Conservation (phyloP, 2,329 filamentous ascomycete species). For the Alternaria conjuncta region DNA sequence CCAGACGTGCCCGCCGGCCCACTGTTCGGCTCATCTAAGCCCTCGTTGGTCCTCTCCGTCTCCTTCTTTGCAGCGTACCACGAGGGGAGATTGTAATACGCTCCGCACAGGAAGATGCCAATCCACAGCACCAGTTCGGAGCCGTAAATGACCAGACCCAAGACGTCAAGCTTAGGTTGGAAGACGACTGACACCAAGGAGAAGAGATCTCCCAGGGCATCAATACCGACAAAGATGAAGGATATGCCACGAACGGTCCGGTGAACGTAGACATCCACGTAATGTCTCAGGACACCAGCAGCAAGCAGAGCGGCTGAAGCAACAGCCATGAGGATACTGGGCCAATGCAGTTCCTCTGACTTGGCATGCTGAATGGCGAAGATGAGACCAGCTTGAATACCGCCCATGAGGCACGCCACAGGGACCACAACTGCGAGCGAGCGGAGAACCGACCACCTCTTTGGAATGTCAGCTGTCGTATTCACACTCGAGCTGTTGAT, state of each 20-base stretch:
- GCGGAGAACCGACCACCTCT: slow-evolving; percentile 61
- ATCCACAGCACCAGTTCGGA: slow-evolving; percentile 71
- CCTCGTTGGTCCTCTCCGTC: slow-evolving; percentile 13
- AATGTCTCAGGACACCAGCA: slow-evolving; percentile 71
- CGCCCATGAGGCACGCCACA: slow-evolving; percentile 64
- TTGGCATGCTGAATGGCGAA: slow-evolving; percentile 60
- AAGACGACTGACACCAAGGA: slow-evolving; percentile 71
- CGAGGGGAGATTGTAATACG: slow-evolving; percentile 68
- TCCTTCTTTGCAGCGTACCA: slow-evolving; percentile 56
- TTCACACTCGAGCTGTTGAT: not conserved
- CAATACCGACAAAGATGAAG: slow-evolving; percentile 74
- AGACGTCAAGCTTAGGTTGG: slow-evolving; percentile 62
- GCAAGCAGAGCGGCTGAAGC: slow-evolving; percentile 68
- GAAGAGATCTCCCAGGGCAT: slow-evolving; percentile 71
- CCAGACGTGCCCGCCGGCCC: slow-evolving; percentile 10
- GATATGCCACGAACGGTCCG: slow-evolving; percentile 73
- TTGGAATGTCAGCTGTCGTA: not conserved
- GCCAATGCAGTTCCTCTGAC: slow-evolving; percentile 61
- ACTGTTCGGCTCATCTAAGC: not conserved
- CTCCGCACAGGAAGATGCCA: slow-evolving; percentile 69
- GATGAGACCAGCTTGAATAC: slow-evolving; percentile 65
- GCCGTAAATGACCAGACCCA: slow-evolving; percentile 72
- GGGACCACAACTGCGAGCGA: slow-evolving; percentile 58
- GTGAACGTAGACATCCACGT: slow-evolving; percentile 71
- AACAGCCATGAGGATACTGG: slow-evolving; percentile 70